Conservation (phyloP, 2,329 filamentous ascomycete species). For the Fusarium denticulatum region DNA sequence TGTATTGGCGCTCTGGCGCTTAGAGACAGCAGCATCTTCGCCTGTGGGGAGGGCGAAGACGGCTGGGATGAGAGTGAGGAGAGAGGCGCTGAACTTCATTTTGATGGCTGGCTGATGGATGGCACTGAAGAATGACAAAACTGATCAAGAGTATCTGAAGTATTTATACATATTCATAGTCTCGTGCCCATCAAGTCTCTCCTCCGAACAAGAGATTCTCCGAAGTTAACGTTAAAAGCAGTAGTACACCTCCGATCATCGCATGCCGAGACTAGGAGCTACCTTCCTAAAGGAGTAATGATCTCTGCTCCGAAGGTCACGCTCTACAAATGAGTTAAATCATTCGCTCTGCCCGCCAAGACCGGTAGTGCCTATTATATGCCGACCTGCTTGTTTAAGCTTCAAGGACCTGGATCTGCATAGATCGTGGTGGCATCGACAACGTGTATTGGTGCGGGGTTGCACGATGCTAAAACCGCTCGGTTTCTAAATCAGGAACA, state of each 20-base stretch:
- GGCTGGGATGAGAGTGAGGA: slow-evolving; percentile 39
- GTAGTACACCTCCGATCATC: neutral
- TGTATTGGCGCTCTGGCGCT: slow-evolving; percentile 38
- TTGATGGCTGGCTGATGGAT: neutral
- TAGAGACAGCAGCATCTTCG: slow-evolving; percentile 11
- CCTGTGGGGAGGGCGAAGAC: slow-evolving; percentile 38
- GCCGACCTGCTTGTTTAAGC: slow-evolving; percentile 11
- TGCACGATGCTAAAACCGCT: neutral
- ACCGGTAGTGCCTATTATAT: neutral
- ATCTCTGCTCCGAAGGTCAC: slow-evolving; percentile 25
- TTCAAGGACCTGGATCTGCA: slow-evolving; percentile 14
- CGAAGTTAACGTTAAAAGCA: neutral
- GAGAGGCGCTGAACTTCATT: slow-evolving; percentile 47
- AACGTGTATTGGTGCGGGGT: slow-evolving; percentile 32
- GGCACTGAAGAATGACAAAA: neutral
- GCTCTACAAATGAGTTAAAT: neutral
- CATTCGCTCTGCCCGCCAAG: slow-evolving; percentile 22
- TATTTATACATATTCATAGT: slow-evolving; percentile 20
- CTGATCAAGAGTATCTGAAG: no score
- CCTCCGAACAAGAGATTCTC: neutral
- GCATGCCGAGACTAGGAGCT: neutral
- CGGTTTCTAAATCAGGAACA: slow-evolving; percentile 13
- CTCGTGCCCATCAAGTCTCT: no score
- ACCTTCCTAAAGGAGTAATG: slow-evolving; percentile 33
- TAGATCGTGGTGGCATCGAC: slow-evolving; percentile 7